Conservation (phyloP, 768 basidiomycete genomes). For the Chalciporus pseudorubinellus region DNA sequence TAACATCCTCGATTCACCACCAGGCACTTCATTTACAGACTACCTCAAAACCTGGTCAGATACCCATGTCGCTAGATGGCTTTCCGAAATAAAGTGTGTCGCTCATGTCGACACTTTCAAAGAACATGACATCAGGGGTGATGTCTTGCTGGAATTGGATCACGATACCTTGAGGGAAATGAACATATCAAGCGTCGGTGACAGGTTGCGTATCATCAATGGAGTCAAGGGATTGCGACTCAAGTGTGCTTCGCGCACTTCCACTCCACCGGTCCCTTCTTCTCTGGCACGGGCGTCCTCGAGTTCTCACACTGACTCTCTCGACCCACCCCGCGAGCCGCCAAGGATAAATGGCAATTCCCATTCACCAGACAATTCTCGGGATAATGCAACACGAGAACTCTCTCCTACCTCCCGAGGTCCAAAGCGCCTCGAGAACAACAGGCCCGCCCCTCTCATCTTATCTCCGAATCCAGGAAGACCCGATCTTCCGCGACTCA, state of each 20-base stretch:
- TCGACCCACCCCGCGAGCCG: slow-evolving; percentile 5
- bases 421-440: slow-evolving; percentile 53
- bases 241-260: slow-evolving; percentile 39
- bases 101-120: slow-evolving; percentile 68
- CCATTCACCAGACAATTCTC: slow-evolving; percentile 26
- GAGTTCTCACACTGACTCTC: background rate
- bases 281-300: background rate
- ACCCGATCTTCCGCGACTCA: slow-evolving; percentile 68
- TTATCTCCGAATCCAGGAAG: slow-evolving; percentile 54
- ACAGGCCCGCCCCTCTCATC: slow-evolving; percentile 80
- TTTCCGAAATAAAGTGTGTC: slow-evolving; percentile 72
- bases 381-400: slow-evolving; percentile 16
- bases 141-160: slow-evolving; percentile 89
- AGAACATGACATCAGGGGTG: slow-evolving; percentile 87
- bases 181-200: slow-evolving; percentile 86
- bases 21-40: slow-evolving; percentile 56
- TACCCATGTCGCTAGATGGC: slow-evolving; percentile 70
- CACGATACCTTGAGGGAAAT: slow-evolving; percentile 86
- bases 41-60: slow-evolving; percentile 74
- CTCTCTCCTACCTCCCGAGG: slow-evolving; percentile 31
- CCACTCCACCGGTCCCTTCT: background rate
- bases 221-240: slow-evolving; percentile 79
- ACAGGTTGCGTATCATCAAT: slow-evolving; percentile 81
- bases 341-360: slow-evolving; percentile 6
- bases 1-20: slow-evolving; percentile 52